Base-by-base conservation (phyloP, 202 grass and related monocot species). In the Panicum virgatum region DNA sequence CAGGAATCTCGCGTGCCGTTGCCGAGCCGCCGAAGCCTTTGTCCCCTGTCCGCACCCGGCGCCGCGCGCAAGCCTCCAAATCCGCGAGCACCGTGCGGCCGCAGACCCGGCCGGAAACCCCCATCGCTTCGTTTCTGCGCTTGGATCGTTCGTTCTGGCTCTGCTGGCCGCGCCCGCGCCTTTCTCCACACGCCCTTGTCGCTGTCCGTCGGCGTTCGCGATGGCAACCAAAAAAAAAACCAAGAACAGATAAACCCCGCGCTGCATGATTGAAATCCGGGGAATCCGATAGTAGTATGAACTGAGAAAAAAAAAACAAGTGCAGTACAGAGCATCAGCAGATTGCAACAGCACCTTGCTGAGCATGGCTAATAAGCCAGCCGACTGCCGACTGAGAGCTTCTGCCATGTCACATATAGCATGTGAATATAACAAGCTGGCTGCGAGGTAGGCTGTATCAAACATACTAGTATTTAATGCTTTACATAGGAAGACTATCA, bases 1-100 rank as follows among this genome's bases (percentile, higher is more conserved):
- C 59, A 80, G 14, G 84, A 86, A 80, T 80, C 76, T 39, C 34
- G 51, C 25, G 25, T 25, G 0, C 30, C 43, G 57, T 19, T 25
- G 9, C 58, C 22, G 15, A 20, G 3, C 44, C n/a, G 53, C 79
- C 77, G 32, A 48, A 48, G n/a, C 62, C 46, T 19, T 6, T n/a
- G 1, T 8, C 7, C 2, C 62, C 9, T 4, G 47, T 23, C 46
- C 16, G n/a, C n/a, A n/a, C n/a, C n/a, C n/a, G n/a, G n/a, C n/a
- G n/a, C n/a, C n/a, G 32, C 42, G 22, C 47, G 70, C 62, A 1
- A 26, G 10, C 32, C 18, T 46, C 50, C 70, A 7, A 63, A 27
- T 0, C 47, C 47, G 71, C 71, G 48, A 50, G 47, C 47, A 1
- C 38, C 3, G 12, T 3, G 38, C 37, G 16, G 13, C 1, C 5